Base-by-base conservation (phyloP, 140 eudicot species). In the Stevia rebaudiana region DNA sequence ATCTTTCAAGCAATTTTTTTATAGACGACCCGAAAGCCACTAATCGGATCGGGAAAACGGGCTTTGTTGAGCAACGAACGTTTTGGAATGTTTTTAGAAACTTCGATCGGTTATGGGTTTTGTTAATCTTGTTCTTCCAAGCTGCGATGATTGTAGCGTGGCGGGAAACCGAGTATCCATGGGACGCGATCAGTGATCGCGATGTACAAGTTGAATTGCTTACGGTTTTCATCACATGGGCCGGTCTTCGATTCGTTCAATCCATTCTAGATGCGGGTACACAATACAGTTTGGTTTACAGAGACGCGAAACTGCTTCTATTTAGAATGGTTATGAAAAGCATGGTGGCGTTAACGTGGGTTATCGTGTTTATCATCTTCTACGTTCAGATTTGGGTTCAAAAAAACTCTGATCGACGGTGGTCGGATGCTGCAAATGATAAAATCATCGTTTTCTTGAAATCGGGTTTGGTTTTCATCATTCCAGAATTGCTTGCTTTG, bases 211-310 rank as follows among this genome's bases (percentile, higher is more conserved):
- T 87, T 65, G 79, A 87, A 76, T 57, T 90, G 74, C 86, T 90
- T 22, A 90, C 95, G 5, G 43, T 90, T 9, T 90, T 90, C 31
- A 84, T 90, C 9, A 84, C 88, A 3, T 90, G 97, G 97, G 82
- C 86, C 0, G 88, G 83, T 24, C 85, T 91, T 22, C 77, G 98
- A 50, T 71, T 87, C 46, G 50, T 75, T 24, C 96, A 91, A 28
- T 72, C 98, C 8, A 48, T 91, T 47, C 89, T 91, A 37, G 98
- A 91, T 79, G 96, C 98, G 2, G 98, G 98, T n/a, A 91, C 87
- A 0, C 98, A 91, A 75, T 91, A 91, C 64, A 87, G 98, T 71
- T 72, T 91, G 64, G 84, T 91, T 22, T 54, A 85, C 0, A 61
- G 79, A 65, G 95, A 87, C 51, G 74, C 80, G 11, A 57, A 51